A percentile compares a stretch with the other conserved stretches of the same genome.
Conservation (phyloP, 108 stramenopile genomes). For the Asterionellopsis glacialis region DNA sequence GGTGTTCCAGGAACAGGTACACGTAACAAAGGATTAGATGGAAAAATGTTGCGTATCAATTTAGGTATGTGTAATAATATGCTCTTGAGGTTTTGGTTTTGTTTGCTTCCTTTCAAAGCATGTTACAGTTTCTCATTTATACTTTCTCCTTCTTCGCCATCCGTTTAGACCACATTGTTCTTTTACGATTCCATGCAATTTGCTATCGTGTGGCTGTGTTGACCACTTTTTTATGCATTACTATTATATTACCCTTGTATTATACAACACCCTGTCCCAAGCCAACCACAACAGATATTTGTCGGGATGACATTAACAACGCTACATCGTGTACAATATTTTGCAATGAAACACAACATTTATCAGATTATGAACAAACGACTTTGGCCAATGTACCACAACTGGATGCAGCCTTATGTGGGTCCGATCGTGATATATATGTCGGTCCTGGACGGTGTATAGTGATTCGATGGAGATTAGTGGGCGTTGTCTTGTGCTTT, state of each 20-base stretch:
- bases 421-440: slow-evolving; percentile 7
- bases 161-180: slow-evolving; percentile 61
- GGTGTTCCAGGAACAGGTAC: slow-evolving; percentile 85
- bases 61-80: slow-evolving; percentile 13
- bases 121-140: no score
- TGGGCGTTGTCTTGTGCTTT: slow-evolving; percentile 38
- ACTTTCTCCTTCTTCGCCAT: not conserved
- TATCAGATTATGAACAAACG: slow-evolving; percentile 72
- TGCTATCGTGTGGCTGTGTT: slow-evolving; percentile 53
- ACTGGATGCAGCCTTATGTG: no score
- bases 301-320: no score
- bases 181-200: slow-evolving; percentile 75
- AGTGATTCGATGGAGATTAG: slow-evolving; percentile 15
- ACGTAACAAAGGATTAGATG: slow-evolving; percentile 49
- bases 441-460: no score
- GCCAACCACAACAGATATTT: no score
- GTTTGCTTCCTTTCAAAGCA: no score
- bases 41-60: slow-evolving; percentile 63
- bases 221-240: slow-evolving; percentile 46
- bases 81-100: no score
- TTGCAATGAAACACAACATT: slow-evolving; percentile 11
- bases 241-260: slow-evolving; percentile 65
- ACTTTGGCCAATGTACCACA: slow-evolving; percentile 66
- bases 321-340: not conserved
- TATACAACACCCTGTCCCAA: slow-evolving; percentile 35